Percentiles rank a stretch among this genome's conserved stretches.
phyloP scores from a whole-genome alignment of 176 grass and related monocot genomes.

The Urochloa ruziziensis region DNA sequence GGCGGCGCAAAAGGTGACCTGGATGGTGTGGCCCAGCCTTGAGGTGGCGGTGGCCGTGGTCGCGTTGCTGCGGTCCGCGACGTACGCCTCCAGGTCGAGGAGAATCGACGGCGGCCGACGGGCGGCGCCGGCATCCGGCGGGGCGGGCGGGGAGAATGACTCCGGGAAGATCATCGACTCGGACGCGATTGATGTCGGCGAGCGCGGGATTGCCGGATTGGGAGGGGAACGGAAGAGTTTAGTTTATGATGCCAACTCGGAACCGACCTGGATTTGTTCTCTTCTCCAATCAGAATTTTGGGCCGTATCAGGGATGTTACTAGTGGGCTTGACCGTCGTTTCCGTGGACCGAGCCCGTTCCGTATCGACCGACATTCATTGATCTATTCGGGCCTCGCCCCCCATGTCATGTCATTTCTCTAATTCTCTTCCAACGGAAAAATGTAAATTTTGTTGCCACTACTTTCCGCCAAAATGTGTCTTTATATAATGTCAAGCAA shows the following conservation, averaged over 20 bases:
- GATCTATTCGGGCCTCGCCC: background rate
- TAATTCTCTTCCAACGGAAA: background rate
- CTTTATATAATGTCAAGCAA: constrained; percentile 3
- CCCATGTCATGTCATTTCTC: too few relatives aligned
- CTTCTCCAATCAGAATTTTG: too few relatives aligned
- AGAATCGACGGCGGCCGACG: background rate
- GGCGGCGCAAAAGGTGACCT: background rate
- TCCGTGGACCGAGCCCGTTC: background rate
- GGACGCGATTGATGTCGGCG: background rate
- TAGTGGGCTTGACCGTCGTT: background rate
- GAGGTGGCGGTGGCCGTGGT: background rate
- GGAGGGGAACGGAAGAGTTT: background rate
- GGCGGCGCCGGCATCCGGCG: background rate
- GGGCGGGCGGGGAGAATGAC: background rate
- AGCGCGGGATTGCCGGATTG: background rate
- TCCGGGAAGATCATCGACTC: background rate
- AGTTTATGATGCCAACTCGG: background rate
- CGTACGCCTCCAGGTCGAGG: background rate
- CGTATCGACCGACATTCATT: too few relatives aligned
- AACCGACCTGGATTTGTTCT: background rate
- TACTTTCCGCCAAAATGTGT: background rate
- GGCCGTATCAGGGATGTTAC: background rate
- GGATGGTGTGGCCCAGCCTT: background rate
- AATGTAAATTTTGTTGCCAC: background rate
- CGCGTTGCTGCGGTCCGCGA: background rate